Evolutionary conservation across 495 filamentous ascomycete species (phyloP), one percentile per base, ranked within the genome.

Genomic region (Aspergillus hancockii): DNA sequence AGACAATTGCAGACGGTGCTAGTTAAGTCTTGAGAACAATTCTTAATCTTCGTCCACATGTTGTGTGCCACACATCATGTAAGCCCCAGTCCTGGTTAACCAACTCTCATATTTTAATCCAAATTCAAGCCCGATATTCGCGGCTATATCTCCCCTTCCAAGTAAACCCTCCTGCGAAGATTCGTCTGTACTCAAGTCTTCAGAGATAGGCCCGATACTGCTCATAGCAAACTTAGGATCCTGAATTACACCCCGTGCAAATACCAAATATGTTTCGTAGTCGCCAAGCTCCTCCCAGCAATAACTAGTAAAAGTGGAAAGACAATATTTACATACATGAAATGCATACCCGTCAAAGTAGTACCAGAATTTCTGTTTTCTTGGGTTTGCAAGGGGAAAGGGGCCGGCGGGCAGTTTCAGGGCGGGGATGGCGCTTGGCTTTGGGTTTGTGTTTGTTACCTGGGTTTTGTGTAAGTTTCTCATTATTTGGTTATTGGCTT

Each of bases 251-350:
- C 16, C n/a, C 43, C 43, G 19, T 9, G 43, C 23, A 1, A 47
- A 23, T 47, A 8, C 22, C 21, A 21, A 8, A n/a, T n/a, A 18
- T 41, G n/a, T n/a, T 41, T 13, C 8, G 32, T 10, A 36, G 32
- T 36, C 9, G 10, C 8, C 25, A 28, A 28, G 32, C 32, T 6
- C 31, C 31, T 6, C 34, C 8, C 9, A 1, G 34, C 34, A 36
- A 36, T 12, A 18, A 1, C n/a, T 16, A 45, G n/a, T 18, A 8
- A 8, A 18, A 14, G 7, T 28, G 2, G 8, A 23, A 22, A 21
- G 43, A n/a, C 19, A 19, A 47, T 47, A 55, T 49, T 41, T 55
- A 60, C 51, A 55, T 55, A 52, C 58, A 59, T 59, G 36, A 59
- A 47, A 25, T 59, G 54, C 36, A 59, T 49, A 13, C 57, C 57